Conservation (phyloP, 1,284 basidiomycete genomes). For the Ustilago nuda region DNA sequence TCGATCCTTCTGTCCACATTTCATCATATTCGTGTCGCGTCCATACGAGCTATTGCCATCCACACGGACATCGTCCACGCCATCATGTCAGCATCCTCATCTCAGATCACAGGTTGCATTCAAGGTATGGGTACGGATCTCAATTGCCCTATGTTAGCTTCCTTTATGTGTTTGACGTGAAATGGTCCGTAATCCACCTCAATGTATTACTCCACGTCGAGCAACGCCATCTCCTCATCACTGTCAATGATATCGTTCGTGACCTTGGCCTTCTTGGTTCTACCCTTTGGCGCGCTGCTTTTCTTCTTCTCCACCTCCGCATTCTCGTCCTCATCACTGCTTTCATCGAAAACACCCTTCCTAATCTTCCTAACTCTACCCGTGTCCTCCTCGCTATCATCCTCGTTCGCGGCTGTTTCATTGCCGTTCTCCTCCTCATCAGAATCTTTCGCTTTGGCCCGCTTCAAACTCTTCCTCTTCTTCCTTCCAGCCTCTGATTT, state of each 20-base stretch:
- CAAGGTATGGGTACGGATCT: background rate
- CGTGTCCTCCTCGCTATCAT: slow-evolving; percentile 22
- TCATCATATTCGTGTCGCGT: background rate
- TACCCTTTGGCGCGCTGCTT: slow-evolving; percentile 9
- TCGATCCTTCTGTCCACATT: background rate
- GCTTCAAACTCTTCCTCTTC: slow-evolving; percentile 47
- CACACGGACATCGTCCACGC: background rate
- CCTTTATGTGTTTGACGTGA: background rate
- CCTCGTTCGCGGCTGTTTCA: slow-evolving; percentile 12
- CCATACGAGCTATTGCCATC: background rate
- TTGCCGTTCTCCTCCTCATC: slow-evolving; percentile 25
- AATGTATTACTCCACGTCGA: slow-evolving; percentile 34
- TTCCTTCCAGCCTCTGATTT: slow-evolving; percentile 36
- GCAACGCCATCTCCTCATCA: slow-evolving; percentile 61
- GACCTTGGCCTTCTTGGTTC: slow-evolving; percentile 42
- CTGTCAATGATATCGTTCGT: slow-evolving; percentile 63
- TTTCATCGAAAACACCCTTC: slow-evolving; percentile 39
- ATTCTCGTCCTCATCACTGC: slow-evolving; percentile 46
- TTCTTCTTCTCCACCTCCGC: slow-evolving; percentile 15
- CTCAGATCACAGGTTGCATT: too few relatives aligned
- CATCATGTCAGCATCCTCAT: background rate
- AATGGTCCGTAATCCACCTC: background rate
- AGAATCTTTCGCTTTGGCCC: slow-evolving; percentile 37
- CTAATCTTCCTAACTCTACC: slow-evolving; percentile 25
- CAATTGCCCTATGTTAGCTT: background rate